Evolutionary conservation across 345 rosid species (phyloP), one percentile per base, ranked within the genome.

Genomic region (Sisymbrium altissimum): DNA sequence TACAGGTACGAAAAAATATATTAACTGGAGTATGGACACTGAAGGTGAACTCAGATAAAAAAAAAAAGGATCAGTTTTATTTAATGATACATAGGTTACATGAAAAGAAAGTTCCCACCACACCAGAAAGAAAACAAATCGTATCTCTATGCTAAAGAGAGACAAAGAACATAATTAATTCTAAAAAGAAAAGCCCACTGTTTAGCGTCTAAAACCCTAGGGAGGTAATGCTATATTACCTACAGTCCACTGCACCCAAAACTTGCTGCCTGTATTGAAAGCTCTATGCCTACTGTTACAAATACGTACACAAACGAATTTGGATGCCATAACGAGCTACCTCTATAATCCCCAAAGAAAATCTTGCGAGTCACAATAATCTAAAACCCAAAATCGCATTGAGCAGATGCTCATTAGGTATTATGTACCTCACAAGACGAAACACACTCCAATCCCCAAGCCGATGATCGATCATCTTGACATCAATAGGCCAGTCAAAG

Each of bases 401-500:
- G 15, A 68, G 77, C 27, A 61, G 40, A 76, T 70, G 79, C 69
- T 27, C 66, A 46, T 50, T 11, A 71, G 68, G 65, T 25, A 17
- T 71, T 68, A 73, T 69, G 59, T 67, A 74, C 66, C 44, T 52
- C 65, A 15, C 18, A 50, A 65, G 33, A 45, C 54, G 63, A 48
- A 45, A 57, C 53, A 23, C 44, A 74, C 21, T 21, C 62, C 25
- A 32, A 54, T 17, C 27, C n/a, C 46, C 55, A 64, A 52, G 43
- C 44, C 27, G 56, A 66, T 6, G 9, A 75, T 88, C 87, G 9
- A 75, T 88, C 87, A 88, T 68, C 95, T 85, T 62, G 91, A 87
- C 93, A 85, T 84, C 39, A 86, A 83, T 83, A 92, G 70, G 83
- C 80, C 84, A 53, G 89, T 72, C 71, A 85, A 81, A 38, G 84